Base-by-base conservation (phyloP, 148 eudicot species). In the Vaccinium myrtillus region DNA sequence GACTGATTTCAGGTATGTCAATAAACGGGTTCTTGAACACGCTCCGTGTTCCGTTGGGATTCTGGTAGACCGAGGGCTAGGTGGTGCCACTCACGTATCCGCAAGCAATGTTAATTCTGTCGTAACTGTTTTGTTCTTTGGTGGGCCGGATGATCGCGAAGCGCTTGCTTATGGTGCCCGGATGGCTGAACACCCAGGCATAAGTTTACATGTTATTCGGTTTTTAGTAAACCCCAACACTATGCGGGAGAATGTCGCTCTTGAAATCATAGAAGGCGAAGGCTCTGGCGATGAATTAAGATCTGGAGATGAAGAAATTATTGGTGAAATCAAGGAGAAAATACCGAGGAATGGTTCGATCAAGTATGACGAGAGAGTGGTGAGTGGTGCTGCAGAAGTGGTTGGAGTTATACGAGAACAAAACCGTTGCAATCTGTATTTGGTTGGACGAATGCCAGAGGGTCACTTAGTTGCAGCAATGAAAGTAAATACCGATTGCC, bases 111-210 rank as follows among this genome's bases (percentile, higher is more conserved):
- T 94, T 8, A 87, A 91, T 59, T 95, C 93, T 0, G 84, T 86
- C 6, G 77, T 95, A 78, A 87, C 89, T 0, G 75, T 86, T 18
- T 65, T 92, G 11, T 95, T 93, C 88, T 92, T 92, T 19, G 98
- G 97, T 8, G 98, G 98, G 5, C 93, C 89, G 0, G 98, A 95
- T 84, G 98, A 95, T 75, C 89, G 92, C 0, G 98, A 95, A 78
- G 97, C 97, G 6, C 85, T 95, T 27, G 91, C 98, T 2, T 90
- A 87, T 59, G 97, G 94, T 1, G 89, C 85, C 4, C 91, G 94
- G 15, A 91, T 95, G 94, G 94, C 93, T 1, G 97, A 95, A 85
- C 98, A 95, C 63, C 97, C 97, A 0, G 98, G 98, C 25, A 92
- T 91, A 30, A 91, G 88, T 51, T 87, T 94, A 4, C 32, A 85